Evolutionary conservation across 1,139 yeast species (phyloP).

Genomic region (Candida tetrigidarum): DNA sequence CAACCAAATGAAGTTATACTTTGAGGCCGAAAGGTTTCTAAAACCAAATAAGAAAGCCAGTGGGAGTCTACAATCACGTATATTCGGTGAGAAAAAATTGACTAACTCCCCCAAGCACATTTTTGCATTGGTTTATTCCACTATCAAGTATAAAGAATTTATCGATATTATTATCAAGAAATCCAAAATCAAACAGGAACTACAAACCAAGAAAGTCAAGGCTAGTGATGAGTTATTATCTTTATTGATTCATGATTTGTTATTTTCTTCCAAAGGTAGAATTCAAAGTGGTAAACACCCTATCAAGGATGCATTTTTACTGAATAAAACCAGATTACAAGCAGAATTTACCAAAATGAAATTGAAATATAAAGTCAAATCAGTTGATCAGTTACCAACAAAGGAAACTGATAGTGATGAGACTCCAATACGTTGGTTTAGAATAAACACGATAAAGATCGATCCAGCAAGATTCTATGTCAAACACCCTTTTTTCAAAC

Average conservation of each 20-base stretch:
- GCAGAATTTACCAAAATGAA: conserved; percentile 84
- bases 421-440: conserved; percentile 89
- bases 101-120: conserved; percentile 71
- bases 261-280: conserved; percentile 76
- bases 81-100: conserved; percentile 54
- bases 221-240: conserved; percentile 54
- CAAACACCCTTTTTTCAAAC: conserved; percentile 41
- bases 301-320: conserved; percentile 77
- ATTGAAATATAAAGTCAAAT: conserved; percentile 61
- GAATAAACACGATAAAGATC: conserved; percentile 64
- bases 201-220: conserved; percentile 35
- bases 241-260: conserved; percentile 78
- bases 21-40: conserved; percentile 59
- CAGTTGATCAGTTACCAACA: conserved; percentile 38
- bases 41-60: conserved; percentile 23
- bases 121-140: conserved; percentile 80
- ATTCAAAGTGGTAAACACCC: conserved; percentile 91
- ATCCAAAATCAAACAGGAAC: conserved; percentile 57
- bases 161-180: conserved; percentile 65
- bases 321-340: conserved; percentile 76
- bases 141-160: conserved; percentile 69
- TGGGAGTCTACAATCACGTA: conserved; percentile 65
- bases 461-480: conserved; percentile 45
- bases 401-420: conserved; percentile 50
- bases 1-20: conserved; percentile 58